phyloP scores from a whole-genome alignment of 805 yeast species.

The Candida manassasensis region DNA sequence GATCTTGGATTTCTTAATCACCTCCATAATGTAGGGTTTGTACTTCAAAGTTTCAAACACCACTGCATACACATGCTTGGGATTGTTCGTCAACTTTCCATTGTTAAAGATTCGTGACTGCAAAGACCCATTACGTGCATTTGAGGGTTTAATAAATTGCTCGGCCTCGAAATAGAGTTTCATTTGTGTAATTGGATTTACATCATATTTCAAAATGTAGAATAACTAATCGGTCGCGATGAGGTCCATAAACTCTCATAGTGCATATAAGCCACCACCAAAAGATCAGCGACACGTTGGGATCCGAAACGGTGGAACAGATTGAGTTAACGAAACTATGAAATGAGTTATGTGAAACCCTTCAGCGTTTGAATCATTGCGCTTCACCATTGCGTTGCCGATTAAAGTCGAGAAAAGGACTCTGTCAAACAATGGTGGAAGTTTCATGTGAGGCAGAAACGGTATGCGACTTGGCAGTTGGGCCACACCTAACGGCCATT shows the following conservation, averaged over 20 bases:
- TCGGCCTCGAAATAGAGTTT: conserved; percentile 43
- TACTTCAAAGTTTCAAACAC: conserved; percentile 74
- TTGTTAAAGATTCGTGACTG: conserved; percentile 38
- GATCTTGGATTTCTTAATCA: conserved; percentile 67
- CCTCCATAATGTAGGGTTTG: conserved; percentile 54
- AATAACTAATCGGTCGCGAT: too few relatives aligned
- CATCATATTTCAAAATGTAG: too few relatives aligned
- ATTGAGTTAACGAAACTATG: background rate
- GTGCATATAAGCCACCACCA: background rate
- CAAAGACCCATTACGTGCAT: conserved; percentile 23
- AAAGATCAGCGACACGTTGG: too few relatives aligned
- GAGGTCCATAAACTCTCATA: background rate
- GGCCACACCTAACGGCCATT: too few relatives aligned
- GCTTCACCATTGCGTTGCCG: too few relatives aligned
- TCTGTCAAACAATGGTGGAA: too few relatives aligned
- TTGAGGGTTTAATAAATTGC: conserved; percentile 25
- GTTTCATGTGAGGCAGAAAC: too few relatives aligned
- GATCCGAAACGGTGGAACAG: background rate
- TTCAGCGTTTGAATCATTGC: too few relatives aligned
- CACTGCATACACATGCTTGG: conserved; percentile 83
- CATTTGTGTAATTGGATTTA: conserved; percentile 18
- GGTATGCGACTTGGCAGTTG: too few relatives aligned
- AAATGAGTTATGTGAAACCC: too few relatives aligned
- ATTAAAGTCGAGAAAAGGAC: too few relatives aligned
- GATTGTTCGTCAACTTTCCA: conserved; percentile 41